phyloP scores from a whole-genome alignment of 306 rosid species.

The Sicyos baderoa region DNA sequence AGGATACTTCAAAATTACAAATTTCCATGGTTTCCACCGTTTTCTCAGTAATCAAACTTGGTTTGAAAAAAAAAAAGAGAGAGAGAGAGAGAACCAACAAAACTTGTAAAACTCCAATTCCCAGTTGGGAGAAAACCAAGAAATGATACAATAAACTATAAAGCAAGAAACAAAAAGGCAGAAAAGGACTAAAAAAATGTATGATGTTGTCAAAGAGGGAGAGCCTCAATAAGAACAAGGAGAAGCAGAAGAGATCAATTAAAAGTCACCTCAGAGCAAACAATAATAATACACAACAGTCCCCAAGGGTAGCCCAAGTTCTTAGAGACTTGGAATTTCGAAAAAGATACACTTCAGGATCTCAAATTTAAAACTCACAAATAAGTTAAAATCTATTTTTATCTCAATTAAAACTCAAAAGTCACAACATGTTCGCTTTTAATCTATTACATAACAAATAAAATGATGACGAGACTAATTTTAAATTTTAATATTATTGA shows the following conservation, averaged over 20 bases:
- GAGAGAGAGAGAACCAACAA: slow-evolving; percentile 14
- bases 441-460: too few relatives aligned
- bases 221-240: slow-evolving; percentile 21
- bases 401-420: too few relatives aligned
- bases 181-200: slow-evolving; percentile 54
- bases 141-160: slow-evolving; percentile 39
- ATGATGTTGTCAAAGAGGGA: slow-evolving; percentile 50
- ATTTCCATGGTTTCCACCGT: neutral
- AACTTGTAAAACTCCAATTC: slow-evolving; percentile 23
- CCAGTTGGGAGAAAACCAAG: slow-evolving; percentile 48
- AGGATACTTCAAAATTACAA: slow-evolving; percentile 1
- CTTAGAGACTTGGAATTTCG: too few relatives aligned
- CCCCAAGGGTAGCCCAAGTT: too few relatives aligned
- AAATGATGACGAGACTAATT: too few relatives aligned
- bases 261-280: slow-evolving; percentile 9
- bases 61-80: too few relatives aligned
- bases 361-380: too few relatives aligned
- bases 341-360: too few relatives aligned
- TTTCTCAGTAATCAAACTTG: too few relatives aligned
- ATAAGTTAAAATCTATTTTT: too few relatives aligned
- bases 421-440: too few relatives aligned
- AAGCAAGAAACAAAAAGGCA: slow-evolving; percentile 42
- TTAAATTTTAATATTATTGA: too few relatives aligned
- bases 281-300: neutral
- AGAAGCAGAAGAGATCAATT: slow-evolving; percentile 10